Percentiles rank a stretch among this genome's conserved stretches.
These are phyloP conservation scores for Aspergillus taichungensis DNA, from an alignment of 495 filamentous ascomycete genomes.

Conservation along the genomic window DNA sequence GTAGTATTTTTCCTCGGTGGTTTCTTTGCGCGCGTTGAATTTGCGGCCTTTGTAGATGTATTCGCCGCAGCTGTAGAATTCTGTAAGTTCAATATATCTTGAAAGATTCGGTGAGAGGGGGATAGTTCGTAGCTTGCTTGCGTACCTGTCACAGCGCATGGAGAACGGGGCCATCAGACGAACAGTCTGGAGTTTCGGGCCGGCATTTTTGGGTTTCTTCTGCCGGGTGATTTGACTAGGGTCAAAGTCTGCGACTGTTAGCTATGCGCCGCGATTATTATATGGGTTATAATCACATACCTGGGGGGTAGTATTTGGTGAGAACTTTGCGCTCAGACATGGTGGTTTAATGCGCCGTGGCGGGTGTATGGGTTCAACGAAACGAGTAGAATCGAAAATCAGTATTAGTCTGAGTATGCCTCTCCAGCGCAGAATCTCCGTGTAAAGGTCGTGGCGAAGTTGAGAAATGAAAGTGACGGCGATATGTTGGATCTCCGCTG, in stretches of 20 bases:
- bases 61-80: slow-evolving; percentile 34
- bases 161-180: slow-evolving; percentile 96
- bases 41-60: slow-evolving; percentile 96
- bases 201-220: slow-evolving; percentile 50
- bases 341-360: slow-evolving; percentile 11
- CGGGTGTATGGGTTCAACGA: too few species aligned
- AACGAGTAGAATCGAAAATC: too few species aligned
- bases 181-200: slow-evolving; percentile 77
- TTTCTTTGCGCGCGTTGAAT: slow-evolving; percentile 96
- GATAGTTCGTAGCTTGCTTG: slow-evolving; percentile 66
- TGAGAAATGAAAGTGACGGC: too few species aligned
- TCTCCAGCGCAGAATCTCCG: too few species aligned
- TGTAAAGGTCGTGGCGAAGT: too few species aligned
- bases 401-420: too few species aligned
- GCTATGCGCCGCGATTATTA: too few species aligned
- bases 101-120: neutral
- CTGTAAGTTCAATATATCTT: neutral
- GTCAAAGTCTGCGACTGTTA: slow-evolving; percentile 63
- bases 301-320: slow-evolving; percentile 77
- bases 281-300: too few species aligned
- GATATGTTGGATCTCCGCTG: too few species aligned
- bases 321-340: slow-evolving; percentile 96
- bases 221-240: slow-evolving; percentile 71
- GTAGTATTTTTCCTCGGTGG: slow-evolving; percentile 84
- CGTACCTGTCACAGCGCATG: slow-evolving; percentile 65